phyloP scores from a whole-genome alignment of 2,329 filamentous ascomycete species.

The Nemania diffusa region DNA sequence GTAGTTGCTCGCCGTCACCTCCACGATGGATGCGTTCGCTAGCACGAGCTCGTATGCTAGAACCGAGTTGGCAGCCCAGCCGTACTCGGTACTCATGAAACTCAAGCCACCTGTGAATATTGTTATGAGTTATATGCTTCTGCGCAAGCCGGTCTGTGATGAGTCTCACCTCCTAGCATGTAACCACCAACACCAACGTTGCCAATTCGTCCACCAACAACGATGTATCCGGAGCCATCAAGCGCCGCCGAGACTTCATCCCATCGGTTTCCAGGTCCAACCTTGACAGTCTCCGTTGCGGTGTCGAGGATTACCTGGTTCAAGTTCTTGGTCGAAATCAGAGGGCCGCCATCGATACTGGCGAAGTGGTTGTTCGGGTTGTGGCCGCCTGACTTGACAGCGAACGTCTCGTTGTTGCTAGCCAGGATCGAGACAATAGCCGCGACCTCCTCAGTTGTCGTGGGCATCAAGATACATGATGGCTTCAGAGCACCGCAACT shows the following conservation, averaged over 20 bases:
- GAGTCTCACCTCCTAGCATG: slow-evolving; percentile 63
- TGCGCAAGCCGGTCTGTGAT: slow-evolving; percentile 46
- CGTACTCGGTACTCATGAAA: slow-evolving; percentile 62
- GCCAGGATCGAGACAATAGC: slow-evolving; percentile 62
- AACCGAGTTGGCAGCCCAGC: slow-evolving; percentile 62
- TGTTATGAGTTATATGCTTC: slow-evolving; percentile 13
- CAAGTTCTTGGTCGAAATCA: slow-evolving; percentile 60
- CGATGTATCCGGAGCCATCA: slow-evolving; percentile 55
- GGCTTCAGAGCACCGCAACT: slow-evolving; percentile 56
- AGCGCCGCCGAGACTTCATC: slow-evolving; percentile 54
- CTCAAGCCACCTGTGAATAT: slow-evolving; percentile 59
- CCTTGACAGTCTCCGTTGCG: slow-evolving; percentile 51
- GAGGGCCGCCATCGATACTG: slow-evolving; percentile 59
- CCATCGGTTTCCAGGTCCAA: slow-evolving; percentile 60
- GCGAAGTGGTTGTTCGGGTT: slow-evolving; percentile 64
- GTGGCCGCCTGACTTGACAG: slow-evolving; percentile 67
- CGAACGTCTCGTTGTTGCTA: slow-evolving; percentile 60
- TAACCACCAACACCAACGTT: slow-evolving; percentile 61
- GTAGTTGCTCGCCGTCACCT: slow-evolving; percentile 55
- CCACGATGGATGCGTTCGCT: slow-evolving; percentile 59
- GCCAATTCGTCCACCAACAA: slow-evolving; percentile 58
- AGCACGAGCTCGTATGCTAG: slow-evolving; percentile 63
- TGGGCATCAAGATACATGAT: slow-evolving; percentile 59
- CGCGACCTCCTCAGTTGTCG: slow-evolving; percentile 61
- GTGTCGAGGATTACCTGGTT: slow-evolving; percentile 54